phyloP scores from a whole-genome alignment of 139 green algal genomes.

The Ettlia oleoabundans region DNA sequence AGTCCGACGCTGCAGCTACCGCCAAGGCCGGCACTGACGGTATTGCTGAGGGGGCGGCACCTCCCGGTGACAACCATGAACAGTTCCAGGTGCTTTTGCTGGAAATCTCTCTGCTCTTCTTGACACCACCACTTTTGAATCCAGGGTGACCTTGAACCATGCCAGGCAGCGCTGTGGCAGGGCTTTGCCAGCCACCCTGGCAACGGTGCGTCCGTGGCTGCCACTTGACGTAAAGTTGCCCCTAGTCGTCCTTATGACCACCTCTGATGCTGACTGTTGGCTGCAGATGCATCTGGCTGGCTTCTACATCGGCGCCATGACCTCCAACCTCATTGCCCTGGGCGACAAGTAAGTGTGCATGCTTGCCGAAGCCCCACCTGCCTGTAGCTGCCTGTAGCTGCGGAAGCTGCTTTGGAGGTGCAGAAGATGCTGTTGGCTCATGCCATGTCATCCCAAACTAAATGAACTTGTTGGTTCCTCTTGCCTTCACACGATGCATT shows the following conservation, averaged over 20 bases:
- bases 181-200: neutral
- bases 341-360: conserved; percentile 20
- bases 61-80: neutral
- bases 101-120: neutral
- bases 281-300: conserved; percentile 2
- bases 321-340: conserved; percentile 25
- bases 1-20: neutral
- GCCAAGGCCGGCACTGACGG: neutral
- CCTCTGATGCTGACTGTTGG: neutral
- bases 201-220: neutral
- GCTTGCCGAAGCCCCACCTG: too few species aligned
- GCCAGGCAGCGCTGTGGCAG: neutral
- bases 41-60: neutral
- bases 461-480: too few species aligned
- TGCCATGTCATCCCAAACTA: too few species aligned
- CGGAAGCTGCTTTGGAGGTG: too few species aligned
- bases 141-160: too few species aligned
- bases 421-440: too few species aligned
- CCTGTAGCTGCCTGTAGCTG: neutral
- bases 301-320: conserved; percentile 4
- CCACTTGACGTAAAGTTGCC: neutral
- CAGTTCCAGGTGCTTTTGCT: conserved; percentile 2
- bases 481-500: too few species aligned
- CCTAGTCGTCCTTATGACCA: too few species aligned
- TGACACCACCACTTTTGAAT: too few species aligned